phyloP scores from a whole-genome alignment of 106 monocot genomes.

The Narthecium ossifragum region DNA sequence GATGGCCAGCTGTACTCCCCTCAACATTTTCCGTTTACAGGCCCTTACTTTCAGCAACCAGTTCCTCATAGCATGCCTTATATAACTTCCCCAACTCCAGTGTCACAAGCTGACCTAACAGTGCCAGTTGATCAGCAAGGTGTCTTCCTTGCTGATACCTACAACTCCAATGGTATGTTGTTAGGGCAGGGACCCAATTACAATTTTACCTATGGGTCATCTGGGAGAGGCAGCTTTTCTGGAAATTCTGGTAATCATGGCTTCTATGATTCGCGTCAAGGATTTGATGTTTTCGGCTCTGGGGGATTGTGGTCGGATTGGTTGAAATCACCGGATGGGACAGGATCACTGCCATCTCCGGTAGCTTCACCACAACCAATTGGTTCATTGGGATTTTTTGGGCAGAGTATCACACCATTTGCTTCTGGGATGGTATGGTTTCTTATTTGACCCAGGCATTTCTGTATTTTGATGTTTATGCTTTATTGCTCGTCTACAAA shows the following conservation, averaged over 20 bases:
- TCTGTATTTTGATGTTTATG: too few species aligned
- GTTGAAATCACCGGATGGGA: conserved; percentile 42
- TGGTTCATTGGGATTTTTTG: conserved; percentile 34
- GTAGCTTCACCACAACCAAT: conserved; percentile 49
- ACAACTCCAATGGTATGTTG: conserved; percentile 15
- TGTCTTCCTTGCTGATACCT: conserved; percentile 28
- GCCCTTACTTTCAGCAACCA: conserved; percentile 56
- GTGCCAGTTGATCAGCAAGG: conserved; percentile 39
- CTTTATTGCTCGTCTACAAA: too few species aligned
- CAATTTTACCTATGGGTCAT: conserved; percentile 24
- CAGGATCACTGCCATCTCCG: conserved; percentile 38
- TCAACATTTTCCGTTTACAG: conserved; percentile 50
- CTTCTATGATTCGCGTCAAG: conserved; percentile 39
- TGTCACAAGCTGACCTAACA: conserved; percentile 32
- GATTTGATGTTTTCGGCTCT: conserved; percentile 37
- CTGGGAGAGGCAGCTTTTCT: conserved; percentile 30
- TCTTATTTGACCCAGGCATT: too few species aligned
- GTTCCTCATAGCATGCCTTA: conserved; percentile 41
- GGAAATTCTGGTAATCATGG: conserved; percentile 33
- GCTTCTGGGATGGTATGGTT: conserved; percentile 48
- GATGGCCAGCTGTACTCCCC: conserved; percentile 56
- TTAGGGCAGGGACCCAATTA: conserved; percentile 27
- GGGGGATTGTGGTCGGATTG: conserved; percentile 49
- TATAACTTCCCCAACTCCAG: conserved; percentile 30
- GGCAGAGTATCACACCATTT: conserved; percentile 29